Evolutionary conservation across 192 early-diverging fungal genomes (phyloP), one percentile per base, ranked within the genome.

Genomic region (Backusella sp.): DNA sequence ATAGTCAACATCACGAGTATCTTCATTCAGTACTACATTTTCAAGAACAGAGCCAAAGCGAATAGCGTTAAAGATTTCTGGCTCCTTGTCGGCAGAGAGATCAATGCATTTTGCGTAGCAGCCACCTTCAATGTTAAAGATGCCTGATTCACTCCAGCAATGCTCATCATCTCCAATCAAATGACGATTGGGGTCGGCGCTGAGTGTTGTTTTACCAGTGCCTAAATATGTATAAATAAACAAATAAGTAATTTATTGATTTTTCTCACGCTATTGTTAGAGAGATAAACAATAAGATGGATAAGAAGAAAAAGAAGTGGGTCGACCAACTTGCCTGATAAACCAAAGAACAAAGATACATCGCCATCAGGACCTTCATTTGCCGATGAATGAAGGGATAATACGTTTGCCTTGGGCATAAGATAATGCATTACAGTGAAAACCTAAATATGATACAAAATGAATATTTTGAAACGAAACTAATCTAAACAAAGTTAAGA

Each of bases 401-500:
- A 80, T 28, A 96, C 95, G 32, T 91, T 92, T 56, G 88, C 86
- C 90, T 96, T 97, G 80, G 97, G 97, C 96, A 98, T 98, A 74
- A 95, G 85, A 90, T 99, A 98, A 86, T 99, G 96, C 97, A 99
- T 98, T 70, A 99, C 95, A 15, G 96, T 98, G 85, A 98, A 96
- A 73, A 95, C 89, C 76, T 80, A 44, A 42, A 71, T 6, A 35
- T 39, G 34, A 34, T 37, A 68, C 70, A 67, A 65, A 32, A 32
- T 28, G 36, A 30, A 74, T 30, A 34, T 42, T n/a, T 71, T 28
- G 28, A 35, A 66, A 37, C 21, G 6, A n/a, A 39, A 1, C 14
- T 37, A 62, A 39, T 59, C 56, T n/a, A n/a, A 41, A 53, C 14
- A 49, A 67, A 70, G 56, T 62, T 67, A 35, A 36, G 78, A 77